These are phyloP conservation scores for Lachancea thermotolerans DNA, from an alignment of 805 yeast genomes.

Conservation along the genomic window DNA sequence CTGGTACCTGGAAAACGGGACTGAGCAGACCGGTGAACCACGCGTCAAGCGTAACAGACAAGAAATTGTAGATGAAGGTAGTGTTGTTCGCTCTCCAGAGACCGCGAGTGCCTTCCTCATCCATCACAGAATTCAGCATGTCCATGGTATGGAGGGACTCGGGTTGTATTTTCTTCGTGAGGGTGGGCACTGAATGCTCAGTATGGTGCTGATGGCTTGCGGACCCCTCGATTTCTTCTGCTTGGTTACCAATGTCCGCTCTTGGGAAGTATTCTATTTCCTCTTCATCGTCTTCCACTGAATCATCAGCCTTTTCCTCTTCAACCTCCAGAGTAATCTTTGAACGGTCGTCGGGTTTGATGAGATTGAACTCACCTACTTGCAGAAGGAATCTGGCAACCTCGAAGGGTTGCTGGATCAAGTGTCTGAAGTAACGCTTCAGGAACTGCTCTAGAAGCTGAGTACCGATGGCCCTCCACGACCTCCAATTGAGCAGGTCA, in stretches of 20 bases:
- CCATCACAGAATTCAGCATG: constrained; percentile 54
- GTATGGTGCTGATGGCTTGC: constrained; percentile 2
- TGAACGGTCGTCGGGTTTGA: constrained; percentile 8
- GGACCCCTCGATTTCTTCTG: constrained; percentile 32
- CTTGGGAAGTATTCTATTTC: constrained; percentile 34
- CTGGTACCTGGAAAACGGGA: constrained; percentile 76
- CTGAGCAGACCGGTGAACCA: constrained; percentile 89
- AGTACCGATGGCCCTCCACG: constrained; percentile 49
- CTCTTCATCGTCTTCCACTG: constrained; percentile 25
- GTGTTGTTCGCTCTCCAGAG: constrained; percentile 71
- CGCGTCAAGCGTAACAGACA: constrained; percentile 72
- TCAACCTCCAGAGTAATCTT: constrained; percentile 11
- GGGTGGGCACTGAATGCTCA: constrained; percentile 17
- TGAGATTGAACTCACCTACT: constrained; percentile 55
- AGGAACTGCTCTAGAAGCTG: constrained; percentile 55
- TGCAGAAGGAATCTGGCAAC: constrained; percentile 72
- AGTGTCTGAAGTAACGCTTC: constrained; percentile 60
- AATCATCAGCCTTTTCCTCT: constrained; percentile 17
- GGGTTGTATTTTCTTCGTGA: constrained; percentile 40
- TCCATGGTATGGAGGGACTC: constrained; percentile 55
- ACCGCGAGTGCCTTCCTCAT: constrained; percentile 68
- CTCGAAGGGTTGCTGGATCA: constrained; percentile 84
- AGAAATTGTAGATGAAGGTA: constrained; percentile 68
- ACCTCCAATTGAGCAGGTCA: constrained; percentile 57
- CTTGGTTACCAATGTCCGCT: background rate